Evolutionary conservation across 139 green algal species (phyloP).

Genomic region (Ettlia oleoabundans): DNA sequence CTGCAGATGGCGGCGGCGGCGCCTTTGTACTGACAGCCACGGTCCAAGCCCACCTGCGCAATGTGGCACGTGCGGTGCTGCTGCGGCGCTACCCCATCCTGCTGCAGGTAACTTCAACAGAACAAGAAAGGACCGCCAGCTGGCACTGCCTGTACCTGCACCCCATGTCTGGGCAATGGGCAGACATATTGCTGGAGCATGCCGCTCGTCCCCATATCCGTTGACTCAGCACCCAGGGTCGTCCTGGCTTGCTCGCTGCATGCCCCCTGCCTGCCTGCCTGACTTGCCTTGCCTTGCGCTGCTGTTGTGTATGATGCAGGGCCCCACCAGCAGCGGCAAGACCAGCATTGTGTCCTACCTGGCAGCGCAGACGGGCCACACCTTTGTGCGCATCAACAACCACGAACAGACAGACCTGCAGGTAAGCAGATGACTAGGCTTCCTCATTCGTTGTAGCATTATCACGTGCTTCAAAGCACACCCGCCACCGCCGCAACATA

Average conservation of each 20-base stretch:
- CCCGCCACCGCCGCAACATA: too few relatives aligned
- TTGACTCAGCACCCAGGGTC: not conserved
- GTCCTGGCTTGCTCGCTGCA: not conserved
- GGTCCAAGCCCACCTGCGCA: slow-evolving; percentile 83
- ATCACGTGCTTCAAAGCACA: too few relatives aligned
- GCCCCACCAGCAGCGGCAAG: slow-evolving; percentile 97
- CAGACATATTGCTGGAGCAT: too few relatives aligned
- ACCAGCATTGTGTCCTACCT: slow-evolving; percentile 96
- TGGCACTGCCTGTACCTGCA: too few relatives aligned
- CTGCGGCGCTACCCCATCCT: slow-evolving; percentile 87
- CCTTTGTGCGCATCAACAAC: slow-evolving; percentile 99
- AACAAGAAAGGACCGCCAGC: too few relatives aligned
- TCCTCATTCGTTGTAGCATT: too few relatives aligned
- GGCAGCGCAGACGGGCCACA: slow-evolving; percentile 90
- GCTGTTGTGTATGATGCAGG: too few relatives aligned
- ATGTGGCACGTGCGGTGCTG: slow-evolving; percentile 91
- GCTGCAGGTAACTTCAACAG: slow-evolving; percentile 54
- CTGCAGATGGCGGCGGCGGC: slow-evolving; percentile 53
- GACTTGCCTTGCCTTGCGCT: too few relatives aligned
- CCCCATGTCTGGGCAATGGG: too few relatives aligned
- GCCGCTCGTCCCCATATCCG: too few relatives aligned
- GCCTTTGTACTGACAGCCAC: slow-evolving; percentile 89
- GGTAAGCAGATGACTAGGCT: too few relatives aligned
- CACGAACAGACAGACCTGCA: slow-evolving; percentile 98
- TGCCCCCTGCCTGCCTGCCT: not conserved